phyloP scores from a whole-genome alignment of 345 rosid genomes.

The Populus ilicifolia region DNA sequence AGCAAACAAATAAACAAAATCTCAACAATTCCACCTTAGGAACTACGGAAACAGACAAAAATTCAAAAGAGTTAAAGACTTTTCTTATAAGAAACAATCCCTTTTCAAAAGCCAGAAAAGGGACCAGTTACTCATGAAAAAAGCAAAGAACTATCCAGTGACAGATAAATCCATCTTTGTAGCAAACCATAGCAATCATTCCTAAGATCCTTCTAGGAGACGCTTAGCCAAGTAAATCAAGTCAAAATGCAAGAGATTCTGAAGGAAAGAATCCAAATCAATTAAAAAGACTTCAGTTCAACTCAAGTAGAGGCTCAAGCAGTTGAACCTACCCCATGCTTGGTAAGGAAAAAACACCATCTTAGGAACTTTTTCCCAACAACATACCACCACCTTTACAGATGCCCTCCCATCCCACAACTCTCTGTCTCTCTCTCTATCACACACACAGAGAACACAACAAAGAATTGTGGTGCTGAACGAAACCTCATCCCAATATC shows the following conservation, averaged over 20 bases:
- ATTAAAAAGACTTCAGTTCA: slow-evolving; percentile 12
- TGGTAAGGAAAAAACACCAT: background rate
- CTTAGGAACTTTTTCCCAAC: background rate
- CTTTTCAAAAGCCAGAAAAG: slow-evolving; percentile 9
- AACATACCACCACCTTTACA: background rate
- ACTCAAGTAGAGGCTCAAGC: background rate
- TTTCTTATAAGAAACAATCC: background rate
- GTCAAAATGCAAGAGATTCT: slow-evolving; percentile 2
- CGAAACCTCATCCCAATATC: background rate
- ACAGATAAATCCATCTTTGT: slow-evolving; percentile 13
- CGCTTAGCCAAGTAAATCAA: slow-evolving; percentile 3
- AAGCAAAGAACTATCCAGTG: slow-evolving; percentile 1
- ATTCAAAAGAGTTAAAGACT: background rate
- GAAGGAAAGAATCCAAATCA: slow-evolving; percentile 1
- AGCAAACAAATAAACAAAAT: background rate
- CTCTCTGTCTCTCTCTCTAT: too few relatives aligned
- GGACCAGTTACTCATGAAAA: slow-evolving; percentile 12
- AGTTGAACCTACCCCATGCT: background rate
- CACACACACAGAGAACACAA: background rate
- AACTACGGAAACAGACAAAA: background rate
- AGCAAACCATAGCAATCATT: slow-evolving; percentile 13
- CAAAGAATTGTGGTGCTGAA: background rate
- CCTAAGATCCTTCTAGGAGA: background rate
- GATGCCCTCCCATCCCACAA: background rate
- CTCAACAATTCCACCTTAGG: slow-evolving; percentile 1